phyloP scores from a whole-genome alignment of 2,329 filamentous ascomycete species.

The Alternaria arbusti region DNA sequence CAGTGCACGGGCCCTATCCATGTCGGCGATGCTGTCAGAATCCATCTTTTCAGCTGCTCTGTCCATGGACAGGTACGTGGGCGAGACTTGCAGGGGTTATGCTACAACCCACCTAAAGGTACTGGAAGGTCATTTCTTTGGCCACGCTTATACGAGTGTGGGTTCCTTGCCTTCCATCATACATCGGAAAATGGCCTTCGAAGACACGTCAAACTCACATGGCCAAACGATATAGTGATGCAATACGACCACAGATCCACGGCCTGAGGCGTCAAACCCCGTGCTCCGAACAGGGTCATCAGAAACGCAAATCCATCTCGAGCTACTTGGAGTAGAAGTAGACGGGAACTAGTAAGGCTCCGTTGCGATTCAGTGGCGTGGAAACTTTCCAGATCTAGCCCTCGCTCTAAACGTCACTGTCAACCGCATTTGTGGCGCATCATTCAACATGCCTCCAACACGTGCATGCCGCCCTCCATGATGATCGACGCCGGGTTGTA shows the following conservation, averaged over 20 bases:
- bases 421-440: constrained; percentile 9
- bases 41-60: background rate
- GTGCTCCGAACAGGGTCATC: background rate
- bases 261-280: background rate
- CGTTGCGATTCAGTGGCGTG: background rate
- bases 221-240: background rate
- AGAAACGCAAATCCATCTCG: background rate
- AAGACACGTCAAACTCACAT: background rate
- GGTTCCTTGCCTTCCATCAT: background rate
- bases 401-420: constrained; percentile 4
- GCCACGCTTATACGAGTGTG: background rate
- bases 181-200: background rate
- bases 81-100: background rate
- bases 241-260: background rate
- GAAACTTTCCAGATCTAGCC: constrained; percentile 4
- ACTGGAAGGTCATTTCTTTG: background rate
- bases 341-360: constrained; percentile 5
- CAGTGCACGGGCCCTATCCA: background rate
- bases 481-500: constrained; percentile 8
- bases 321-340: background rate
- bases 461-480: constrained; percentile 1
- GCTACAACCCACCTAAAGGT: background rate
- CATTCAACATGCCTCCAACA: background rate
- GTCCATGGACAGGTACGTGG: background rate
- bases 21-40: constrained; percentile 1